A percentile compares a stretch with the other conserved stretches of the same genome.
Evolutionary conservation across 2,329 filamentous ascomycete genomes (phyloP).

Genomic region (Fonsecaea nubica): DNA sequence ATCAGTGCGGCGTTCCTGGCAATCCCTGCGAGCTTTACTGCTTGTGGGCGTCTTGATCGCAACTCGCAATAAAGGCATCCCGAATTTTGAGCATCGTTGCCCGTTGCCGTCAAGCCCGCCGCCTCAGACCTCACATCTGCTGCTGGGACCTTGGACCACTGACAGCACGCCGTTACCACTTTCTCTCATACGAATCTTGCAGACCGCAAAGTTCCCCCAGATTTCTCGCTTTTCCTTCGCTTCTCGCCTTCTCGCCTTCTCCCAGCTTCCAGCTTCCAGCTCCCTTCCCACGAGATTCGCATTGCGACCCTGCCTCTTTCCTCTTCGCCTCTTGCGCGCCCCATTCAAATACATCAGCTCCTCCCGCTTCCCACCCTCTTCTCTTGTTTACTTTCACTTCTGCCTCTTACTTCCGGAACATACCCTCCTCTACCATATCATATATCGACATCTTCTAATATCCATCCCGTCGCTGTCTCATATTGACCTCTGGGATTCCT

Average conservation of each 20-base stretch:
- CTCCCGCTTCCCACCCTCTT: constrained; percentile 25
- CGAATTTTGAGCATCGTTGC: constrained; percentile 22
- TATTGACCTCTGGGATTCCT: background rate
- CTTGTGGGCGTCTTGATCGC: constrained; percentile 12
- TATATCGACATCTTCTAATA: constrained; percentile 1
- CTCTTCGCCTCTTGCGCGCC: constrained; percentile 24
- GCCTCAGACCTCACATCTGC: constrained; percentile 25
- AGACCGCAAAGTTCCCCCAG: constrained; percentile 26
- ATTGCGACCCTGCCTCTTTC: constrained; percentile 33
- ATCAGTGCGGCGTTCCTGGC: constrained; percentile 33
- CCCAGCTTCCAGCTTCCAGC: constrained; percentile 9
- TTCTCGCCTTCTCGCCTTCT: constrained; percentile 12
- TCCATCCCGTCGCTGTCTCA: constrained; percentile 17
- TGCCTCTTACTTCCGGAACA: constrained; percentile 22
- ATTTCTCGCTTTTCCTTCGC: constrained; percentile 14
- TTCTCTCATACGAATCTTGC: constrained; percentile 11
- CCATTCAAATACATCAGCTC: constrained; percentile 35
- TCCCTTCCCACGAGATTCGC: constrained; percentile 7
- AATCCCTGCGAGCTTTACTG: constrained; percentile 24
- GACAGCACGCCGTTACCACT: constrained; percentile 15
- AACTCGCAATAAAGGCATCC: constrained; percentile 29
- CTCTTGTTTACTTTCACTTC: constrained; percentile 26
- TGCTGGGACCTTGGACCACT: constrained; percentile 13
- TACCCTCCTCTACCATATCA: background rate
- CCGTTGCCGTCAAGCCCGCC: constrained; percentile 31